Evolutionary conservation across 257 asterid species (phyloP), one percentile per base, ranked within the genome.

Genomic region (Scutellaria barbata): DNA sequence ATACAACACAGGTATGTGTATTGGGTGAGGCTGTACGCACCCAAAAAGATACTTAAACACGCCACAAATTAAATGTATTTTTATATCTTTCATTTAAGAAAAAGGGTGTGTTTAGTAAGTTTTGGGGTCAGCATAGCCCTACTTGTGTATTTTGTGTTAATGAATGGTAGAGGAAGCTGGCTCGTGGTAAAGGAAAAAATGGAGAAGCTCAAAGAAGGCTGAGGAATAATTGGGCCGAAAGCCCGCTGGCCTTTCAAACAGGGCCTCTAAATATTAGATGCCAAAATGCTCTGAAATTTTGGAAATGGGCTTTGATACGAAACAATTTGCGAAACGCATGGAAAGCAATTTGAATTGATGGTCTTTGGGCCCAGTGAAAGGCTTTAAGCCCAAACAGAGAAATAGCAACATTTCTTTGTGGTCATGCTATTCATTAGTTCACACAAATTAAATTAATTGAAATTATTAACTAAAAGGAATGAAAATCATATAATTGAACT

Each of bases 401-500:
- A 22, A 55, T 55, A 55, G 41, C 5, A 46, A 46, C 52, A 10
- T 46, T 46, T 46, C 16, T 46, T 46, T 46, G 47, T 42, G 47
- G 47, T 42, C 47, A 8, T 42, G 2, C 47, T 42, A 42, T 42
- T 42, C 12, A 42, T 30, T 30, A 30, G 25, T 22, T 22, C 25
- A 22, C 25, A 22, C 25, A 30, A 30, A 30, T 30, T 30, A 2
- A 30, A 30, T 30, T 30, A 30, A 30, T 4, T 30, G 35, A 30
- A 30, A 3, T 30, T 30, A 30, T 30, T 30, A 30, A 30, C 3
- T 30, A 30, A 30, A 20, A n/a, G 10, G 51, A 48, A 47, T 39
- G 53, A 2, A 51, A 62, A 62, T 22, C 63, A 62, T n/a, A 56
- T 13, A 54, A 22, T 54, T 20, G 42, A 55, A 20, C 58, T 40